Evolutionary conservation across 1,284 basidiomycete genomes (phyloP).

Genomic region (Cutaneotrichosporon mucoides): DNA sequence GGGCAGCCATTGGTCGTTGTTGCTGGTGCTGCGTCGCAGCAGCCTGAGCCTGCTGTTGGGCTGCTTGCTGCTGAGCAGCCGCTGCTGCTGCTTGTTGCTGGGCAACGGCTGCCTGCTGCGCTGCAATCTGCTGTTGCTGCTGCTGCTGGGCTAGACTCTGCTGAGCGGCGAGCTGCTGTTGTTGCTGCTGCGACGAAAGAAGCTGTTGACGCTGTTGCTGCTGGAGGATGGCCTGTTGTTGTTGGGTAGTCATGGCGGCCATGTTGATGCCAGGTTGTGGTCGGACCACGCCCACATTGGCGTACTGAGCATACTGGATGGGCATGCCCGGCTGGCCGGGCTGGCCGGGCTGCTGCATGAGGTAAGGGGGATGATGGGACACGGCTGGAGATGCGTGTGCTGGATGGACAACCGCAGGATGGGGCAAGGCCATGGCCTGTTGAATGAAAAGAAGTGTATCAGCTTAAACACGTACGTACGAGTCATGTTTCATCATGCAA

Average conservation of each 20-base stretch:
- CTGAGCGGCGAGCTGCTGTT: slow-evolving; percentile 18
- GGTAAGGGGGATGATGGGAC: slow-evolving; percentile 24
- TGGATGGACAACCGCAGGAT: slow-evolving; percentile 32
- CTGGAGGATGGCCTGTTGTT: slow-evolving; percentile 10
- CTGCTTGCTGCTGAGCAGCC: slow-evolving; percentile 2
- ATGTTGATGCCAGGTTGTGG: slow-evolving; percentile 17
- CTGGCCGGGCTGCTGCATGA: slow-evolving; percentile 29
- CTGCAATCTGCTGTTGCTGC: slow-evolving; percentile 16
- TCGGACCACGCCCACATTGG: slow-evolving; percentile 16
- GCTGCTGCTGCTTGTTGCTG: slow-evolving; percentile 17
- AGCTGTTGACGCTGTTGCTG: slow-evolving; percentile 16
- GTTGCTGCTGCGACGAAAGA: slow-evolving; percentile 17
- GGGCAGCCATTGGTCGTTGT: slow-evolving; percentile 6
- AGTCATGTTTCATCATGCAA: slow-evolving; percentile 1
- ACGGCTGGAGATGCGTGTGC: slow-evolving; percentile 25
- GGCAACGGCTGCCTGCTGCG: slow-evolving; percentile 10
- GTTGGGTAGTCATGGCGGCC: slow-evolving; percentile 12
- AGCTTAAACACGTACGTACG: too few relatives aligned
- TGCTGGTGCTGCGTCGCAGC: neutral
- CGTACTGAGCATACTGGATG: slow-evolving; percentile 22
- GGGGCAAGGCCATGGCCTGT: slow-evolving; percentile 46
- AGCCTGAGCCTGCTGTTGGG: slow-evolving; percentile 4
- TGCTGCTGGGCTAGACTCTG: slow-evolving; percentile 22
- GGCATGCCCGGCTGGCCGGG: slow-evolving; percentile 29
- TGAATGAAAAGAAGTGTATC: neutral